Percentiles rank a stretch among this genome's conserved stretches.
Evolutionary conservation across 441 rosid species (phyloP).

Genomic region (Populus tomentosa): DNA sequence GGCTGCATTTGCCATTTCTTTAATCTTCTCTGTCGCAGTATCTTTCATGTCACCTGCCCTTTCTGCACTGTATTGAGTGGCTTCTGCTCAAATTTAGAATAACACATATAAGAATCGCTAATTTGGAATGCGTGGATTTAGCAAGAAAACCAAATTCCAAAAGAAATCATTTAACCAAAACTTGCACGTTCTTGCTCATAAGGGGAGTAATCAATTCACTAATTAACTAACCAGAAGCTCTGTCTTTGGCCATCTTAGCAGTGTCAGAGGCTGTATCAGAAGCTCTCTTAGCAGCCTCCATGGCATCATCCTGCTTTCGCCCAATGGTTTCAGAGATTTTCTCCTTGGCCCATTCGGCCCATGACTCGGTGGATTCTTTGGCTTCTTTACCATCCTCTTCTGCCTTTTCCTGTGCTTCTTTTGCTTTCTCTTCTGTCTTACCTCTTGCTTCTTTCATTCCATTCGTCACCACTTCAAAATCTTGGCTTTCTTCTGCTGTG

Average conservation of each 20-base stretch:
- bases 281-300: slow-evolving; percentile 24
- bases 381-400: neutral
- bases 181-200: neutral
- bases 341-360: slow-evolving; percentile 70
- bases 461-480: neutral
- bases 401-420: no score
- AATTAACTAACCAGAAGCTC: slow-evolving; percentile 30
- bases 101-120: neutral
- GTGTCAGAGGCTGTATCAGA: slow-evolving; percentile 30
- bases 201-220: neutral
- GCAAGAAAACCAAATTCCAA: no score
- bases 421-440: neutral
- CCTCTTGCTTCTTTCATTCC: neutral
- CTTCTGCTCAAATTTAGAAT: neutral
- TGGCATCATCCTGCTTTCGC: slow-evolving; percentile 38
- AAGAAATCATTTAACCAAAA: neutral
- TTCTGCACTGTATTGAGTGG: neutral
- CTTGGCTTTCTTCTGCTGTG: neutral
- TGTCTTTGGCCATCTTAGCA: slow-evolving; percentile 30
- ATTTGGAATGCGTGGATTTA: no score
- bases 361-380: slow-evolving; percentile 40
- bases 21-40: slow-evolving; percentile 27
- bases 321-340: slow-evolving; percentile 45
- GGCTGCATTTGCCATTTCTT: slow-evolving; percentile 5
- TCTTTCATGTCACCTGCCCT: slow-evolving; percentile 27